phyloP scores from a whole-genome alignment of 2,329 filamentous ascomycete species.

The Cladosporium sphaerospermum region DNA sequence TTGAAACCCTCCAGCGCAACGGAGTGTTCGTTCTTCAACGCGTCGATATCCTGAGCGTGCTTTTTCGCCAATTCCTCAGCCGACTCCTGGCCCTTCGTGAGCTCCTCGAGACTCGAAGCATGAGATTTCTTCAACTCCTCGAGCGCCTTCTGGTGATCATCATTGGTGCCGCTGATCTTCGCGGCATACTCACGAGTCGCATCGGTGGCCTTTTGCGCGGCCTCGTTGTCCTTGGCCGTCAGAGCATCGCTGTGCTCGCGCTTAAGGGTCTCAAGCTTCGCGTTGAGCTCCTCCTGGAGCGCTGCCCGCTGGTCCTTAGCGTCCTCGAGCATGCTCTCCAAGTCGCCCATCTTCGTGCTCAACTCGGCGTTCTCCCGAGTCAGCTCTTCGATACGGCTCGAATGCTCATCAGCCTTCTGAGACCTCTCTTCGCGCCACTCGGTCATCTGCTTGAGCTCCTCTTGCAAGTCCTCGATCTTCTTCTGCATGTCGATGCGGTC shows the following conservation, averaged over 20 bases:
- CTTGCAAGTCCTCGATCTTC: conserved; percentile 11
- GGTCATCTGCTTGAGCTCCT: conserved; percentile 15
- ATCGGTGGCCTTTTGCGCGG: not conserved
- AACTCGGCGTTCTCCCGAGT: not conserved
- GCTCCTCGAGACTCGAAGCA: conserved; percentile 15
- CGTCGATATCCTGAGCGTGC: conserved; percentile 3
- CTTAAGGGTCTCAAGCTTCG: conserved; percentile 1
- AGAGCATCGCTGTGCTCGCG: conserved; percentile 2
- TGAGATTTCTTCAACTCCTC: conserved; percentile 11
- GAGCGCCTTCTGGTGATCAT: conserved; percentile 2
- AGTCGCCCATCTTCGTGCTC: not conserved
- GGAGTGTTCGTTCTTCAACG: conserved; percentile 1
- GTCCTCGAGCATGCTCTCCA: not conserved
- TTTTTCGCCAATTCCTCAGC: conserved; percentile 13
- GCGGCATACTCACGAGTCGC: conserved; percentile 4
- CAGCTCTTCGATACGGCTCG: conserved; percentile 10
- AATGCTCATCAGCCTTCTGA: conserved; percentile 14
- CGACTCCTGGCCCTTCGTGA: conserved; percentile 6
- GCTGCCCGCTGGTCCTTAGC: conserved; percentile 1
- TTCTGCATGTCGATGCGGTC: conserved; percentile 2
- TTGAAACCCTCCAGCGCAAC: conserved; percentile 10
- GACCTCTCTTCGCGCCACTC: conserved; percentile 11
- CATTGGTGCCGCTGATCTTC: conserved; percentile 10
- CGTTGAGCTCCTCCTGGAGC: not conserved
- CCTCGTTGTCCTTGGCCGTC: conserved; percentile 1